These are phyloP conservation scores for Boletellus deceptivus DNA, from an alignment of 1,284 basidiomycete species.

Conservation along the genomic window DNA sequence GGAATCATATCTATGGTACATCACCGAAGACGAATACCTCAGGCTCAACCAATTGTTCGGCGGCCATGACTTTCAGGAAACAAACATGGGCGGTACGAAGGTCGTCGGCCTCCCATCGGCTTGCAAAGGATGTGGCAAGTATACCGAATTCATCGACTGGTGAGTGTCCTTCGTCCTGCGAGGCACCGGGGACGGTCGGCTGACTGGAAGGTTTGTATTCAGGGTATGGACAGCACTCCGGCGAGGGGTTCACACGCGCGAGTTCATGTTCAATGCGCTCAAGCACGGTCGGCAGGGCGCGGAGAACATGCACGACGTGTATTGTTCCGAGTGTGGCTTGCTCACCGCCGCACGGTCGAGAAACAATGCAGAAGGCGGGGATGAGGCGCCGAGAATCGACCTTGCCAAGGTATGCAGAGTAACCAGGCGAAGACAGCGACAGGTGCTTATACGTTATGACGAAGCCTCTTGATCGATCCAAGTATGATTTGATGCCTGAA, in stretches of 20 bases:
- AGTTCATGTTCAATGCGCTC: constrained; percentile 22
- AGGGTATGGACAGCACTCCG: constrained; percentile 23
- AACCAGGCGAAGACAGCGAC: not conserved
- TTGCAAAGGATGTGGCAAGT: constrained; percentile 17
- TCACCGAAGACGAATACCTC: constrained; percentile 21
- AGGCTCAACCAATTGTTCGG: constrained; percentile 16
- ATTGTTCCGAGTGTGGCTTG: not conserved
- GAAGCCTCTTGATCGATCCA: constrained; percentile 18
- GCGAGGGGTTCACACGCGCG: constrained; percentile 18
- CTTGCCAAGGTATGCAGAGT: constrained; percentile 8
- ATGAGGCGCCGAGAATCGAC: constrained; percentile 15
- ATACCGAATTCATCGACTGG: constrained; percentile 21
- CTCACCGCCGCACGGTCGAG: not conserved
- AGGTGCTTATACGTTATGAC: not conserved
- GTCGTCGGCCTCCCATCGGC: constrained; percentile 13
- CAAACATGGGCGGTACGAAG: constrained; percentile 15
- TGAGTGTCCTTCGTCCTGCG: not conserved
- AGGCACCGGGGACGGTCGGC: too few relatives aligned
- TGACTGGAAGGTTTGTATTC: not conserved
- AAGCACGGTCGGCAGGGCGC: constrained; percentile 16
- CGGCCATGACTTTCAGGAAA: constrained; percentile 17
- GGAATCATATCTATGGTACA: constrained; percentile 15
- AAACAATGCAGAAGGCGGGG: constrained; percentile 3
- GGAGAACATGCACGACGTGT: constrained; percentile 9
- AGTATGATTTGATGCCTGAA: constrained; percentile 17